phyloP scores from a whole-genome alignment of 306 rosid genomes.

The Vigna angularis region DNA sequence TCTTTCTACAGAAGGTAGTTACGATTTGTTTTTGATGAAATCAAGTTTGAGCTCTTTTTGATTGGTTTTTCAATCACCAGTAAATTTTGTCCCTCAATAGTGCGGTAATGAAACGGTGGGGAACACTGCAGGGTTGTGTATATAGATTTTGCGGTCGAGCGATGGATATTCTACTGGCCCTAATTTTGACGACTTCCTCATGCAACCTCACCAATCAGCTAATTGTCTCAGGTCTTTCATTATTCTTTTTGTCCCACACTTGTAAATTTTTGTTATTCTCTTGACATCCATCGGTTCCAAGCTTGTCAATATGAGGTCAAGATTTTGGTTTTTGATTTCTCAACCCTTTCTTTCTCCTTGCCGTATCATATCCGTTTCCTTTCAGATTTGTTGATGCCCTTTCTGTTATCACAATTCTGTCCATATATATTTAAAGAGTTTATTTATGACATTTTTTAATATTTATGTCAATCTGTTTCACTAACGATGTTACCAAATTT shows the following conservation, averaged over 20 bases:
- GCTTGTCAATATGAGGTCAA: constrained; percentile 43
- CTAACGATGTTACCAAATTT: too few relatives aligned
- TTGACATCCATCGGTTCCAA: constrained; percentile 37
- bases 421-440: too few relatives aligned
- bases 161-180: constrained; percentile 40
- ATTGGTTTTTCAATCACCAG: too few relatives aligned
- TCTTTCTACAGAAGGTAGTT: constrained; percentile 65
- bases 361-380: too few relatives aligned
- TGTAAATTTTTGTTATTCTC: constrained; percentile 46
- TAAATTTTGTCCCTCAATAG: neutral
- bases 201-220: constrained; percentile 42
- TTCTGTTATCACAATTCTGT: too few relatives aligned
- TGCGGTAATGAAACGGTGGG: constrained; percentile 13
- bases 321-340: constrained; percentile 45
- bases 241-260: constrained; percentile 41
- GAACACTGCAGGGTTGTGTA: constrained; percentile 68
- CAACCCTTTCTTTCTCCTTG: neutral
- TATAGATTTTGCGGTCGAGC: constrained; percentile 71
- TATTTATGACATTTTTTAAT: too few relatives aligned
- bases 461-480: too few relatives aligned
- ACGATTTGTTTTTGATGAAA: constrained; percentile 14
- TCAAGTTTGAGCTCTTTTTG: neutral
- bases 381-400: too few relatives aligned
- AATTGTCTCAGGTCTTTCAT: constrained; percentile 34
- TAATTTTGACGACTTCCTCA: constrained; percentile 43